These are phyloP conservation scores for Collybia sordida DNA, from an alignment of 768 basidiomycete species.

Conservation along the genomic window DNA sequence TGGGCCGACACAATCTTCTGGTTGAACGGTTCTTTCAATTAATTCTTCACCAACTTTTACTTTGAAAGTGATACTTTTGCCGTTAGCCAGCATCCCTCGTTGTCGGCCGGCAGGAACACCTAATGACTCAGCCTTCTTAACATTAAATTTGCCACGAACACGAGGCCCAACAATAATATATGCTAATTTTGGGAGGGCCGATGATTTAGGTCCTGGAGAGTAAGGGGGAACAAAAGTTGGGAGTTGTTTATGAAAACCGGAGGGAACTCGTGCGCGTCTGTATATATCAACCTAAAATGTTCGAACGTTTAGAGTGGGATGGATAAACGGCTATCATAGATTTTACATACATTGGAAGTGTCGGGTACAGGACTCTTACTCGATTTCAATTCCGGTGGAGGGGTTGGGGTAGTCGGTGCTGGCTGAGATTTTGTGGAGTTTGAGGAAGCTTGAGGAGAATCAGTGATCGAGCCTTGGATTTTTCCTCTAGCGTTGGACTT, in stretches of 20 bases:
- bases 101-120: slow-evolving; percentile 61
- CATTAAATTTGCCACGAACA: slow-evolving; percentile 72
- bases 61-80: slow-evolving; percentile 59
- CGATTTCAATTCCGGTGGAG: neutral
- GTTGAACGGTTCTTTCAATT: slow-evolving; percentile 48
- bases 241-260: slow-evolving; percentile 36
- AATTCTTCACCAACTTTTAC: slow-evolving; percentile 42
- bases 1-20: slow-evolving; percentile 62
- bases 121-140: slow-evolving; percentile 56
- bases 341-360: neutral
- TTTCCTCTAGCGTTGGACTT: neutral
- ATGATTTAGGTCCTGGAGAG: slow-evolving; percentile 11
- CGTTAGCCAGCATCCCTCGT: slow-evolving; percentile 61
- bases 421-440: neutral
- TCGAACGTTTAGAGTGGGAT: neutral
- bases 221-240: slow-evolving; percentile 28
- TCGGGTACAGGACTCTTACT: slow-evolving; percentile 4
- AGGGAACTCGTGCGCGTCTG: slow-evolving; percentile 25
- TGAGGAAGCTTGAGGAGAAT: too few species aligned
- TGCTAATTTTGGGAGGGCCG: slow-evolving; percentile 35
- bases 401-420: neutral
- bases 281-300: slow-evolving; percentile 25
- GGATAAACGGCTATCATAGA: neutral
- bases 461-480: too few species aligned
- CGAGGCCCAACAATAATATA: slow-evolving; percentile 55